Evolutionary conservation across 768 basidiomycete species (phyloP).

Genomic region (Mycena vulgaris): DNA sequence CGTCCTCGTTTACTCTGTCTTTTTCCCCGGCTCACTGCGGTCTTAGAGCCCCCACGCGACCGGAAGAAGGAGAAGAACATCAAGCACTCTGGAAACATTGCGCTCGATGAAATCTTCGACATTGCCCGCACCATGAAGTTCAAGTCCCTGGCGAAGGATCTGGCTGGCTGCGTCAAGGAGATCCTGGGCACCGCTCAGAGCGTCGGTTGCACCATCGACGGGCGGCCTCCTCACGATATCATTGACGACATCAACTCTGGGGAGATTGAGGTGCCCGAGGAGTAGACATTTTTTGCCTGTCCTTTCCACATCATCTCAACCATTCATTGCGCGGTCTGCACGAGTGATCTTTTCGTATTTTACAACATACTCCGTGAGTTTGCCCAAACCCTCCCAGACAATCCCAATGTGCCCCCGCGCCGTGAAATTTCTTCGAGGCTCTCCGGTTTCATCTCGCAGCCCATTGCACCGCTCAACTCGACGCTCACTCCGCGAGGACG

Average conservation of each 20-base stretch:
- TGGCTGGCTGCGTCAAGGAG: slow-evolving; percentile 94
- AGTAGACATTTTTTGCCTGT: slow-evolving; percentile 67
- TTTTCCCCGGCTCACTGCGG: slow-evolving; percentile 12
- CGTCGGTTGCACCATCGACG: slow-evolving; percentile 96
- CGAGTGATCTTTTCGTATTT: neutral
- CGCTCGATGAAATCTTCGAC: slow-evolving; percentile 93
- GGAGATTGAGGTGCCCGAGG: slow-evolving; percentile 89
- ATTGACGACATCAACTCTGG: slow-evolving; percentile 90
- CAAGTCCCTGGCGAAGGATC: slow-evolving; percentile 94
- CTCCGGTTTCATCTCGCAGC: slow-evolving; percentile 65
- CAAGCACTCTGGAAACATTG: slow-evolving; percentile 96
- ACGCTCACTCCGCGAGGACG: slow-evolving; percentile 70
- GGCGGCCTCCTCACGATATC: slow-evolving; percentile 92
- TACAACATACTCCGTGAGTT: slow-evolving; percentile 50
- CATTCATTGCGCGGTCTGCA: slow-evolving; percentile 23
- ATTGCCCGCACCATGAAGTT: slow-evolving; percentile 96
- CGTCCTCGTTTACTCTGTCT: slow-evolving; percentile 40
- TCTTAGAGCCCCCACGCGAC: slow-evolving; percentile 95
- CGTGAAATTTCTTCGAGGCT: slow-evolving; percentile 80
- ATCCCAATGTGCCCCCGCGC: slow-evolving; percentile 78
- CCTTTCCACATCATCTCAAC: slow-evolving; percentile 39
- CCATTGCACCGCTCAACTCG: slow-evolving; percentile 73
- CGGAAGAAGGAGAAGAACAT: slow-evolving; percentile 99
- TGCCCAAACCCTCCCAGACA: slow-evolving; percentile 79
- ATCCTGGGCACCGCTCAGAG: slow-evolving; percentile 98